A percentile compares a stretch with the other conserved stretches of the same genome.
Conservation (phyloP, 495 filamentous ascomycete species). For the Paragyromitra xinjiangensis region DNA sequence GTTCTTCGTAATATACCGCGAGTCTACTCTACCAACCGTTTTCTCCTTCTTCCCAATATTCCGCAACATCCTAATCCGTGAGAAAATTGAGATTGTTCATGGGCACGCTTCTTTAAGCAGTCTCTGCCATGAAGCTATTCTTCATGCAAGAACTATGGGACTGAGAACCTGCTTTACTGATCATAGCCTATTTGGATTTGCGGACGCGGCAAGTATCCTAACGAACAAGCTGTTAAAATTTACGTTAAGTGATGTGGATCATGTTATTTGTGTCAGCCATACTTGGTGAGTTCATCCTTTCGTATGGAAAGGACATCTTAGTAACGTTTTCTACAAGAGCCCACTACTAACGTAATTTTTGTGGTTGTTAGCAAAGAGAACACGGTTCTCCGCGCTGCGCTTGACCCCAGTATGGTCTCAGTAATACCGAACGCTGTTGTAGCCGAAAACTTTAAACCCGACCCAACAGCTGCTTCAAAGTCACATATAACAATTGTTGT, state of each 20-base stretch:
- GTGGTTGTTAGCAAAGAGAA: conserved; percentile 80
- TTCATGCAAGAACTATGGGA: conserved; percentile 96
- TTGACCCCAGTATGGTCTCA: conserved; percentile 95
- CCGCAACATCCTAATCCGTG: conserved; percentile 91
- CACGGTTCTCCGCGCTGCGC: conserved; percentile 90
- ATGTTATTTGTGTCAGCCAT: conserved; percentile 97
- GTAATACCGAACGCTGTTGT: conserved; percentile 98
- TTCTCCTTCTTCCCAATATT: conserved; percentile 98
- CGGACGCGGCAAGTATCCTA: conserved; percentile 92
- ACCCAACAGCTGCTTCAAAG: conserved; percentile 57
- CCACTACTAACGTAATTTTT: conserved; percentile 3
- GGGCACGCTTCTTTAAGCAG: conserved; percentile 92
- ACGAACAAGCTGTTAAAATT: conserved; percentile 98
- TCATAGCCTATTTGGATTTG: conserved; percentile 97
- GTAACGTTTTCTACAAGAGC: conserved; percentile 10
- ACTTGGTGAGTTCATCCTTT: conserved; percentile 73
- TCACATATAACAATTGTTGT: conserved; percentile 87
- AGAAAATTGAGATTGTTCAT: conserved; percentile 95
- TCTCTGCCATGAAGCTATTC: conserved; percentile 91
- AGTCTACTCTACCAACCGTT: conserved; percentile 93
- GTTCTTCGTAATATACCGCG: conserved; percentile 93
- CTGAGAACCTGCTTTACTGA: conserved; percentile 95
- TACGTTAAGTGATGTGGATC: conserved; percentile 92
- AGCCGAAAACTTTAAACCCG: conserved; percentile 89
- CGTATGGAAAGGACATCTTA: not conserved